phyloP scores from a whole-genome alignment of 164 flowering plant species.

The Malania oleifera region DNA sequence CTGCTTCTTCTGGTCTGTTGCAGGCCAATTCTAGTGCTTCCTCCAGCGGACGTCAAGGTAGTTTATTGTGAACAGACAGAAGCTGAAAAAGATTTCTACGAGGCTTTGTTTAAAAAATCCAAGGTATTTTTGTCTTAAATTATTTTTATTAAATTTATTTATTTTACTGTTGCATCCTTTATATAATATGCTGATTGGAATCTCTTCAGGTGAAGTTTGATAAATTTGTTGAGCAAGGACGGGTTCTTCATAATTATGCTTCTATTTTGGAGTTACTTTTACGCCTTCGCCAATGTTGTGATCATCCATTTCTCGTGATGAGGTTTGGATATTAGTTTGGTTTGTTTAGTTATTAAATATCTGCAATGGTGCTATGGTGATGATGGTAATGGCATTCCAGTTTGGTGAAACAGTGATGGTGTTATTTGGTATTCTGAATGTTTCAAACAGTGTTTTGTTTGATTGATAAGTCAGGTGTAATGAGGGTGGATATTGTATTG shows the following conservation, averaged over 20 bases:
- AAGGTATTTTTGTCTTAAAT: conserved; percentile 46
- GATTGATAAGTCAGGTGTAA: background rate
- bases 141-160: background rate
- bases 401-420: no score
- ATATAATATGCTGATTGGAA: background rate
- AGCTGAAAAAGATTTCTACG: conserved; percentile 92
- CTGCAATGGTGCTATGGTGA: background rate
- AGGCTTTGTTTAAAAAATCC: conserved; percentile 86
- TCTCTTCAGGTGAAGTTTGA: conserved; percentile 81
- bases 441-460: background rate
- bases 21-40: conserved; percentile 93
- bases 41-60: conserved; percentile 77
- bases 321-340: conserved; percentile 40
- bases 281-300: conserved; percentile 99
- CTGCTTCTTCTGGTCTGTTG: conserved; percentile 12
- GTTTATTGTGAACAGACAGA: conserved; percentile 82
- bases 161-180: background rate
- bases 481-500: background rate
- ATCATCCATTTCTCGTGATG: conserved; percentile 98
- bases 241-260: conserved; percentile 96
- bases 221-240: conserved; percentile 97
- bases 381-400: no score
- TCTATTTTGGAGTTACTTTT: conserved; percentile 93
- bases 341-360: background rate
- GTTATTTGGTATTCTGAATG: no score